phyloP scores from a whole-genome alignment of 2,329 filamentous ascomycete species.

The Fusarium tanahbumbuense region DNA sequence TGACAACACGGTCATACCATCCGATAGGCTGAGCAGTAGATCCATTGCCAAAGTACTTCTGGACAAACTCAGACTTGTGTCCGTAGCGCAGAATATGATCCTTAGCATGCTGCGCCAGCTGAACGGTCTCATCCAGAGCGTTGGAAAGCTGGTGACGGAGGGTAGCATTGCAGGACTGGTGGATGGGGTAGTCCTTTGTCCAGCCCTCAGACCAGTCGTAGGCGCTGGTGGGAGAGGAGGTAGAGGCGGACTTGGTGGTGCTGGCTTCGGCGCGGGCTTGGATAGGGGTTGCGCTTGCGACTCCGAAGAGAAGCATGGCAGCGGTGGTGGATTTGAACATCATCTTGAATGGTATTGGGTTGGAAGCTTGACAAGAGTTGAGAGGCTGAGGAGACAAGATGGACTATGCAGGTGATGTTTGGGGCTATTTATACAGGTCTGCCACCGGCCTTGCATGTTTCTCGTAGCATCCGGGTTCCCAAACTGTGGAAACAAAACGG shows the following conservation, averaged over 20 bases:
- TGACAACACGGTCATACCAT: constrained; percentile 70
- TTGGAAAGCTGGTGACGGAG: constrained; percentile 65
- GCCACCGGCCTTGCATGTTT: neutral
- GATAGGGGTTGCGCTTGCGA: constrained; percentile 47
- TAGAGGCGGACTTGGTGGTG: constrained; percentile 28
- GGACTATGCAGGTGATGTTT: constrained; percentile 13
- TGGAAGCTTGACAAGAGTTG: constrained; percentile 12
- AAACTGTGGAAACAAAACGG: neutral
- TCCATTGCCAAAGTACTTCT: constrained; percentile 74
- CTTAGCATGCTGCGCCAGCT: constrained; percentile 69
- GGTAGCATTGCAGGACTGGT: constrained; percentile 74
- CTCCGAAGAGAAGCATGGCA: constrained; percentile 44
- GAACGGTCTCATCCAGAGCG: constrained; percentile 68
- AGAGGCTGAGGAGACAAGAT: constrained; percentile 30
- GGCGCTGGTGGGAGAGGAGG: constrained; percentile 34
- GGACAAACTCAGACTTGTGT: constrained; percentile 67
- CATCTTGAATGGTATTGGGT: constrained; percentile 35
- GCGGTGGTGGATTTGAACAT: constrained; percentile 43
- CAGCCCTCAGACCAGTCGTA: constrained; percentile 52
- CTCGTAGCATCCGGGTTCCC: constrained; percentile 6
- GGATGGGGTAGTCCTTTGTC: constrained; percentile 61
- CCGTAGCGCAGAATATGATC: constrained; percentile 71
- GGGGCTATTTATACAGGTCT: constrained; percentile 38
- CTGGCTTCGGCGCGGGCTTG: constrained; percentile 42
- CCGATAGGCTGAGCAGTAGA: constrained; percentile 69